Evolutionary conservation across 345 rosid genomes (phyloP), one percentile per base, ranked within the genome.

Genomic region (Eutrema yunnanense): DNA sequence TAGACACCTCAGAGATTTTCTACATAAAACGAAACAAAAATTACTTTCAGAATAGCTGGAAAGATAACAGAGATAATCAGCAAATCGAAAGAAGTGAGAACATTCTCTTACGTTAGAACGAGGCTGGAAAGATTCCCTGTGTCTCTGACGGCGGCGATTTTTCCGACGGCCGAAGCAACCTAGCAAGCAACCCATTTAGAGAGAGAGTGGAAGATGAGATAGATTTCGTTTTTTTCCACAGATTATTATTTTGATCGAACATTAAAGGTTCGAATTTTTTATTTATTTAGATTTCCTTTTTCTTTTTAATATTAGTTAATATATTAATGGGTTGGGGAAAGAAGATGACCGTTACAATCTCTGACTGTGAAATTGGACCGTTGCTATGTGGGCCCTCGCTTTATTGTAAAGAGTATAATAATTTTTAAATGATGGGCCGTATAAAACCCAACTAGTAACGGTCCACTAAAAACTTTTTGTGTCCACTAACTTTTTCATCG

Each of bases 91-190:
- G 26, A 22, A 22, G 26, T 22, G 26, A 22, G 26, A 22, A 22
- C 26, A 22, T 22, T 22, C 26, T 22, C 26, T 74, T 78, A 91
- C 96, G 51, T 79, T 84, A 29, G 62, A 69, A 27, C 86, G 80
- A 48, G 87, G 83, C 62, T 84, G 92, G 65, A 83, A 83, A 74
- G 82, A 84, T 63, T 76, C 82, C 49, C 82, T 73, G 40, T 75
- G 86, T 58, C 75, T 80, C 6, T 86, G 88, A 51, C 78, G 79
- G 37, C 73, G 85, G 64, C 83, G 83, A 80, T 83, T 83, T 57
- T 86, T 86, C 82, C 93, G 83, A 29, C 96, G 79, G 59, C 97
- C 92, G 74, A 95, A 95, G 79, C 99, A 95, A 53, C 83, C 90
- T 62, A 79, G 80, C 75, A 95, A 87, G 82, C 97, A 95, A 77